A percentile compares a stretch with the other conserved stretches of the same genome.
Evolutionary conservation across 768 basidiomycete species (phyloP).

Genomic region (Xerocomellus amylosporus): DNA sequence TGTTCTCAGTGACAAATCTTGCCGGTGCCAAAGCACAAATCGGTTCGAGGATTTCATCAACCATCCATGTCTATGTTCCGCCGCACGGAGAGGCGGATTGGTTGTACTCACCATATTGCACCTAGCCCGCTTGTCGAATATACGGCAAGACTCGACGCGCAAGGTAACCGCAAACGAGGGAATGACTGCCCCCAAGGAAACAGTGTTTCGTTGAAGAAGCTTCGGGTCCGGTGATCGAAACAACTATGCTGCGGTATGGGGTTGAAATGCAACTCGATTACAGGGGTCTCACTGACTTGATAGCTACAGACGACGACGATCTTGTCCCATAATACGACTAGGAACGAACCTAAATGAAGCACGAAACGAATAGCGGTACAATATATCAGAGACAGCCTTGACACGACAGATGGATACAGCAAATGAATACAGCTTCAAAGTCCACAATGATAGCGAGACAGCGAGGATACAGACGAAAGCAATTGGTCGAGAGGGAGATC

Average conservation of each 20-base stretch:
- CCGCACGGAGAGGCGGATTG: too few species aligned
- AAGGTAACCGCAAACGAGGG: too few species aligned
- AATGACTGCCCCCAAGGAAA: too few species aligned
- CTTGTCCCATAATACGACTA: background rate
- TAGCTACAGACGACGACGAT: conserved; percentile 1
- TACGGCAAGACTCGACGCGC: too few species aligned
- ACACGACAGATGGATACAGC: conserved; percentile 16
- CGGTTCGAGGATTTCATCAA: too few species aligned
- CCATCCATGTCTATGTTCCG: too few species aligned
- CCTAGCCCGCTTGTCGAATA: too few species aligned
- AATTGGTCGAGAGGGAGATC: background rate
- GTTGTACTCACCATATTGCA: too few species aligned
- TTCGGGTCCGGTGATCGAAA: too few species aligned
- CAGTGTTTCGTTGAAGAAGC: too few species aligned
- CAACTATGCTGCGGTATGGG: background rate
- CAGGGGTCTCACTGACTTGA: background rate
- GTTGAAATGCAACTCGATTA: background rate
- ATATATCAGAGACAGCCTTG: background rate
- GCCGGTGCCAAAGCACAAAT: too few species aligned
- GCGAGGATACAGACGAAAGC: conserved; percentile 13
- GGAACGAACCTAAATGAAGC: background rate
- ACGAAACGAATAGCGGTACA: background rate
- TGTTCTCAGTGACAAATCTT: too few species aligned
- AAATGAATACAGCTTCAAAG: background rate
- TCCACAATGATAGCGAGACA: conserved; percentile 10